A percentile compares a stretch with the other conserved stretches of the same genome.
phyloP scores from a whole-genome alignment of 2,329 filamentous ascomycete species.

The Fusarium sp. region DNA sequence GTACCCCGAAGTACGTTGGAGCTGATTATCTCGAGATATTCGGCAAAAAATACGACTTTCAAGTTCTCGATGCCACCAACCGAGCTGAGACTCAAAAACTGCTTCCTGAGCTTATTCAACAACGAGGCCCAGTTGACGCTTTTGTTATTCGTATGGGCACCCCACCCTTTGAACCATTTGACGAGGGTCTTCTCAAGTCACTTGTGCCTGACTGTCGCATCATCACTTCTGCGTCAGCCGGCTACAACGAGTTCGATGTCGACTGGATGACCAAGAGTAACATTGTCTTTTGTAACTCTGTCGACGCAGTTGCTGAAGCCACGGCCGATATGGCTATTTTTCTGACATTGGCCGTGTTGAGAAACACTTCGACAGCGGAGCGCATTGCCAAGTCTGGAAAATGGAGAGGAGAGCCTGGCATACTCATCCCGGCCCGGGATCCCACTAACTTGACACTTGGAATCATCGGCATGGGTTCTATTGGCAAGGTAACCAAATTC shows the following conservation, averaged over 20 bases:
- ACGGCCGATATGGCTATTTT: constrained; percentile 63
- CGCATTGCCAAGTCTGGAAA: constrained; percentile 54
- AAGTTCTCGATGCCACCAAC: constrained; percentile 54
- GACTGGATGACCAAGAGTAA: constrained; percentile 59
- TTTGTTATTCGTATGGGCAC: constrained; percentile 67
- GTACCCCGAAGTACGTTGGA: constrained; percentile 56
- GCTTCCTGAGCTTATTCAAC: constrained; percentile 55
- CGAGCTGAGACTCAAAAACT: constrained; percentile 54
- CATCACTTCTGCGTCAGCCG: constrained; percentile 63
- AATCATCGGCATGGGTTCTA: constrained; percentile 62
- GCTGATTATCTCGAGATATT: constrained; percentile 58
- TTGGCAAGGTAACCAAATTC: constrained; percentile 52
- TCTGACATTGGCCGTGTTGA: constrained; percentile 54
- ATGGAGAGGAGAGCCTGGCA: constrained; percentile 53
- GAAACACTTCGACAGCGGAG: constrained; percentile 60
- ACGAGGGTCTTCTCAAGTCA: constrained; percentile 58
- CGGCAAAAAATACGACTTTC: constrained; percentile 55
- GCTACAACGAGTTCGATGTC: constrained; percentile 63
- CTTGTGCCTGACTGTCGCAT: constrained; percentile 60
- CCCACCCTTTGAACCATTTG: constrained; percentile 64
- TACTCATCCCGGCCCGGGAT: constrained; percentile 55
- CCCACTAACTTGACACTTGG: constrained; percentile 60
- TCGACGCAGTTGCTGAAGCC: constrained; percentile 67
- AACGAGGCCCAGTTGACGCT: constrained; percentile 59
- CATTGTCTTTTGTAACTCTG: constrained; percentile 68